phyloP scores from a whole-genome alignment of 495 filamentous ascomycete species.

The Penicillium samsonianum region DNA sequence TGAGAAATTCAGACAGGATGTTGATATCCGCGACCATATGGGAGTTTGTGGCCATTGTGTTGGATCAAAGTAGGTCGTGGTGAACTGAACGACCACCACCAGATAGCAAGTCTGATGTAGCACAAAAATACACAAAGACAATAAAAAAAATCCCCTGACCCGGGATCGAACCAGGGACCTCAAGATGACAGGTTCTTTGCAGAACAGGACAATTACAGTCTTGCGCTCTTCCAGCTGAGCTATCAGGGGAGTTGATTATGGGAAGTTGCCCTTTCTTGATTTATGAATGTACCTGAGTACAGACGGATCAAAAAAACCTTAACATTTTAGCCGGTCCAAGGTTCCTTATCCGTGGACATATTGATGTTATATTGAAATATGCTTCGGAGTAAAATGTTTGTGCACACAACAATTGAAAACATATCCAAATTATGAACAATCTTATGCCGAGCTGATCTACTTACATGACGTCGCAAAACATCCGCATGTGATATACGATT shows the following conservation, averaged over 20 bases:
- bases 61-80: neutral
- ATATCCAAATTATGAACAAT: neutral
- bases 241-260: neutral
- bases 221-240: slow-evolving; percentile 23
- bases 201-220: slow-evolving; percentile 5
- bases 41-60: neutral
- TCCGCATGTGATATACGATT: slow-evolving; percentile 1
- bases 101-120: neutral
- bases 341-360: neutral
- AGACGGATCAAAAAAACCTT: no score
- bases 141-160: slow-evolving; percentile 12
- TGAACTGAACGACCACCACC: neutral
- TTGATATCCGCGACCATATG: slow-evolving; percentile 24
- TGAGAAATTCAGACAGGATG: slow-evolving; percentile 25
- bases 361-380: neutral
- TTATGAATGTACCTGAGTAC: no score
- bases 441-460: neutral
- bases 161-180: slow-evolving; percentile 12
- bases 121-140: neutral
- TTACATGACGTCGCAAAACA: neutral
- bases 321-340: no score
- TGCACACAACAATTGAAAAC: neutral
- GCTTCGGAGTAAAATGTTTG: neutral
- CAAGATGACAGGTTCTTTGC: slow-evolving; percentile 2
- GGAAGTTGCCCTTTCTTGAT: accelerated